These are phyloP conservation scores for Backusella tuberculispora DNA, from an alignment of 192 early-diverging fungal genomes.

Conservation along the genomic window DNA sequence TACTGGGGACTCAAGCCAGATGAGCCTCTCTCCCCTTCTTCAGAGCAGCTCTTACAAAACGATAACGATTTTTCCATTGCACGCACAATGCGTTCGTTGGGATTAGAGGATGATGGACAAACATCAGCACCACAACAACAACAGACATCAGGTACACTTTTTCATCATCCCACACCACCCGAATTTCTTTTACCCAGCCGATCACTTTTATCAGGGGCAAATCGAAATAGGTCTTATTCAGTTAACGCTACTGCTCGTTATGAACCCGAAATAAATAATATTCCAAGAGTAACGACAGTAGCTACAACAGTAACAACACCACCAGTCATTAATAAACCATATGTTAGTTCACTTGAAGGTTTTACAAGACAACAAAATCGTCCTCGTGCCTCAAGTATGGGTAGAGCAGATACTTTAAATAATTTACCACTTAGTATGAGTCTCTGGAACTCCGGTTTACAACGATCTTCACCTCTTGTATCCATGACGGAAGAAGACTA, in stretches of 20 bases:
- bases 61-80: conserved; percentile 36
- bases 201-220: background rate
- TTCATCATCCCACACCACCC: conserved; percentile 4
- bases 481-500: conserved; percentile 10
- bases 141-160: background rate
- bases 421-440: background rate
- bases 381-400: conserved; percentile 15
- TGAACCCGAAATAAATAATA: background rate
- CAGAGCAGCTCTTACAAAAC: conserved; percentile 26
- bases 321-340: background rate
- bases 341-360: background rate
- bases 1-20: conserved; percentile 13
- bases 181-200: conserved; percentile 4
- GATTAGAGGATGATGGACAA: conserved; percentile 33
- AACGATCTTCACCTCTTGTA: conserved; percentile 8
- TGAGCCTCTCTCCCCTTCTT: conserved; percentile 18
- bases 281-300: background rate
- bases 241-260: conserved; percentile 24
- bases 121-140: background rate
- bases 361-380: background rate
- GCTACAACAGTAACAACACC: background rate
- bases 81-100: conserved; percentile 36
- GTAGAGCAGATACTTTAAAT: background rate
- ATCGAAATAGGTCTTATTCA: conserved; percentile 35
- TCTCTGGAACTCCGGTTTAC: background rate